A percentile compares a stretch with the other conserved stretches of the same genome.
Evolutionary conservation across 2,329 filamentous ascomycete species (phyloP).

Genomic region (Ilyonectria robusta): DNA sequence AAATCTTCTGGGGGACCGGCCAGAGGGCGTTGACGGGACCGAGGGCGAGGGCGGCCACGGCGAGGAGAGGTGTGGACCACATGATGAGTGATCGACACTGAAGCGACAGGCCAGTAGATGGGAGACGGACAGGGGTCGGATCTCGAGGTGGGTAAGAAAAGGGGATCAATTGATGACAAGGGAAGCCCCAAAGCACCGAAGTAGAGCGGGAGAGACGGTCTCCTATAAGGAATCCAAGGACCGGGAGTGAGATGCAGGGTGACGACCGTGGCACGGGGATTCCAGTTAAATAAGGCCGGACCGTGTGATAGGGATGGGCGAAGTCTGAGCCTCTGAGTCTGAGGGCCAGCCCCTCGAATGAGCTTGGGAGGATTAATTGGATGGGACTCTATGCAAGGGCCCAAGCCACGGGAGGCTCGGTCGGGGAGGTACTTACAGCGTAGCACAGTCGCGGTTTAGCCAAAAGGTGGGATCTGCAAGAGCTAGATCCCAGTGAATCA

Average conservation of each 20-base stretch:
- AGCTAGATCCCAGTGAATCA: constrained; percentile 20
- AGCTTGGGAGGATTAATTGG: constrained; percentile 23
- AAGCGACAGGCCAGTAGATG: constrained; percentile 1
- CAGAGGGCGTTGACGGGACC: constrained; percentile 67
- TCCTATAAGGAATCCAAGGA: constrained; percentile 14
- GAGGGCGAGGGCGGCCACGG: constrained; percentile 57
- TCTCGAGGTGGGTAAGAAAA: neutral
- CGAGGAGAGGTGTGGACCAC: constrained; percentile 52
- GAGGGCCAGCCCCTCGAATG: constrained; percentile 21
- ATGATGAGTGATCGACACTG: constrained; percentile 36
- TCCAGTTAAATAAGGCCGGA: constrained; percentile 42
- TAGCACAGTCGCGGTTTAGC: constrained; percentile 1
- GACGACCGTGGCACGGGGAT: constrained; percentile 19
- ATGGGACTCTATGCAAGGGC: constrained; percentile 28
- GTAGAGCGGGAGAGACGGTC: neutral
- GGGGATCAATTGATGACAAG: neutral
- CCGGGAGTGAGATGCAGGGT: constrained; percentile 31
- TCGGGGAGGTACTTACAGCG: neutral
- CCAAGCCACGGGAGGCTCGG: constrained; percentile 24
- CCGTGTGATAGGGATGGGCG: constrained; percentile 35
- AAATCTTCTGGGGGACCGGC: constrained; percentile 67
- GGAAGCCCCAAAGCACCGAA: neutral
- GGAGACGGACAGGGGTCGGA: neutral
- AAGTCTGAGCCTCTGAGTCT: constrained; percentile 3
- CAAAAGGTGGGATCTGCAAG: constrained; percentile 28